Evolutionary conservation across 352 stramenopile species (phyloP), one percentile per base, ranked within the genome.

Genomic region (Globisporangium parvum): DNA sequence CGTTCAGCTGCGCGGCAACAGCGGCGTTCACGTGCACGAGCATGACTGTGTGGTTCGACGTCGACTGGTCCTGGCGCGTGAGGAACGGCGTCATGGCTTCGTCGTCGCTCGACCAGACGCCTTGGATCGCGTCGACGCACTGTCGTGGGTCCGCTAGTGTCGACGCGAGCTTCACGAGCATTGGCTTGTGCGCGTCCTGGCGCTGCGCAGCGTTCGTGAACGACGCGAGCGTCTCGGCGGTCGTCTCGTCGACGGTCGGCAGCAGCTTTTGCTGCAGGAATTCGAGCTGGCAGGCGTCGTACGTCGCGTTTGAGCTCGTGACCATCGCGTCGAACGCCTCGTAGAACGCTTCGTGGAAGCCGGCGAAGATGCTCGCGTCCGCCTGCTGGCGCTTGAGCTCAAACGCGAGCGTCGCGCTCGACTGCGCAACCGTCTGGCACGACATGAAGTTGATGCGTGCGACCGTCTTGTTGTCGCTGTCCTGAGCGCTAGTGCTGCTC

Each of bases 291-390:
- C 80, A 92, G 20, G 76, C 80, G 31, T 88, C 77, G 37, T 67
- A 59, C 18, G 60, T 82, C 21, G 82, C 64, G 63, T 85, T 81
- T 20, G 63, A 64, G 44, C 76, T 84, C 10, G 62, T 62, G 49
- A 90, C 23, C 72, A 89, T 84, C 12, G 69, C 67, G 65, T 92
- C 74, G 42, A 83, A 88, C 26, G 77, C 80, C 11, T 57, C 44
- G 63, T 87, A 87, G 51, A 89, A 89, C 12, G 76, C 69, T 20
- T 73, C 65, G 52, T 86, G 66, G 53, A 89, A 87, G 31, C 65
- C 70, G 20, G 54, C 56, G 31, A 88, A 82, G 37, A 86, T 70
- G 33, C 72, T 69, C 2, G 59, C 31, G 4, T 62, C 42, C 26
- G 59, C 37, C 18, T 52, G 62, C 2, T 62, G 67, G 17, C 72